A percentile compares a stretch with the other conserved stretches of the same genome.
phyloP scores from a whole-genome alignment of 345 rosid species.

The Hibiscus tridactylites region DNA sequence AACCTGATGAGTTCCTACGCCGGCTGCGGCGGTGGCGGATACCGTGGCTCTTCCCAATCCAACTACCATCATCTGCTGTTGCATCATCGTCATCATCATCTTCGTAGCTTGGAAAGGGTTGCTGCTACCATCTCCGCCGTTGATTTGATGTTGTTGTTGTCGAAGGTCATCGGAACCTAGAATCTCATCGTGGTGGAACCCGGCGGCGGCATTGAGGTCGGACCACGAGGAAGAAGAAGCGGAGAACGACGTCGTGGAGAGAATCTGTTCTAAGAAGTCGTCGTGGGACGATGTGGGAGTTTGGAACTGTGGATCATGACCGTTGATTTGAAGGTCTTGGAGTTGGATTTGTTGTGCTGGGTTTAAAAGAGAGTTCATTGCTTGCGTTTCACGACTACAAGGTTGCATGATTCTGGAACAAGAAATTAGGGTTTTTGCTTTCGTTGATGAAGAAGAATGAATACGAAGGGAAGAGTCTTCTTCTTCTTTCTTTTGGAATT shows the following conservation, averaged over 20 bases:
- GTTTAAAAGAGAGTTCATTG: constrained; percentile 10
- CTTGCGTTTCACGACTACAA: constrained; percentile 16
- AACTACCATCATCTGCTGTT: constrained; percentile 33
- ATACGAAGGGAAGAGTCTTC: background rate
- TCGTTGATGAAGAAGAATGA: background rate
- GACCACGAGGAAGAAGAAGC: constrained; percentile 47
- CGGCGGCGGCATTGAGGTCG: constrained; percentile 21
- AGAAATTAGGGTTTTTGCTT: background rate
- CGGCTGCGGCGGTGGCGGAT: background rate
- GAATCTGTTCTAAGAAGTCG: constrained; percentile 76
- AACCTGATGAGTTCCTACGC: constrained; percentile 10
- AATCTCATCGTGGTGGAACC: constrained; percentile 34
- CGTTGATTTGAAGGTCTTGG: constrained; percentile 10
- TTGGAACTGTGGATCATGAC: constrained; percentile 13
- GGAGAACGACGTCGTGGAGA: constrained; percentile 45
- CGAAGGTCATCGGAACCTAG: constrained; percentile 25
- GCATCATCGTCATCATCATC: constrained; percentile 25
- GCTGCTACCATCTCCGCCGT: constrained; percentile 12
- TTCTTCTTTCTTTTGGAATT: background rate
- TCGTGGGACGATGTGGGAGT: constrained; percentile 35
- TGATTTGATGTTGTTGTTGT: constrained; percentile 39
- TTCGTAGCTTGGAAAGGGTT: constrained; percentile 19
- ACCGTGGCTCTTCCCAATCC: constrained; percentile 13
- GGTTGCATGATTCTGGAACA: constrained; percentile 11
- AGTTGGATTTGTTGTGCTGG: constrained; percentile 11